phyloP scores from a whole-genome alignment of 805 yeast genomes.

The Maudiozyma serrabonitensis region DNA sequence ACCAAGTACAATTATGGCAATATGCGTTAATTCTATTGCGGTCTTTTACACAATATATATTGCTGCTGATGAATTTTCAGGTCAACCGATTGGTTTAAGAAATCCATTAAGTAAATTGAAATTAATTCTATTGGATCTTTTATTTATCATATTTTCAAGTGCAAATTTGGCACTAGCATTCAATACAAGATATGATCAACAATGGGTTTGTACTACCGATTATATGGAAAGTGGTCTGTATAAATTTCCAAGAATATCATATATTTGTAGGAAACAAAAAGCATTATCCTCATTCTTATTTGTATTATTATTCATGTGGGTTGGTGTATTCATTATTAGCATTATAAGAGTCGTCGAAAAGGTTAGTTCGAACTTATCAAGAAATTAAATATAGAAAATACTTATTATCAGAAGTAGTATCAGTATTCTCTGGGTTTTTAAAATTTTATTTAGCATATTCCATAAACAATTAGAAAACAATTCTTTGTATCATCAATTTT shows the following conservation, averaged over 20 bases:
- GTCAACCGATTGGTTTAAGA: slow-evolving; percentile 85
- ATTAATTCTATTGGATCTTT: slow-evolving; percentile 68
- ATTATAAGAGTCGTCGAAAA: slow-evolving; percentile 72
- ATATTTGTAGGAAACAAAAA: slow-evolving; percentile 69
- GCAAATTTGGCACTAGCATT: slow-evolving; percentile 83
- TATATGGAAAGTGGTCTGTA: slow-evolving; percentile 2
- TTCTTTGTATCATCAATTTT: neutral
- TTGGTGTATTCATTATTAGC: slow-evolving; percentile 73
- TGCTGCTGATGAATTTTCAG: slow-evolving; percentile 83
- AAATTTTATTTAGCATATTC: neutral
- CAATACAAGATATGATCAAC: slow-evolving; percentile 66
- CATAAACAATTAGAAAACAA: neutral
- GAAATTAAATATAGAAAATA: neutral
- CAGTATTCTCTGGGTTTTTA: neutral
- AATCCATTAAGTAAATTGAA: slow-evolving; percentile 76
- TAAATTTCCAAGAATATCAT: slow-evolving; percentile 29
- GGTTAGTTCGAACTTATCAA: slow-evolving; percentile 28
- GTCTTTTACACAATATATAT: slow-evolving; percentile 69
- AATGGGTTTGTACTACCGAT: slow-evolving; percentile 61
- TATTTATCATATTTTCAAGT: slow-evolving; percentile 80
- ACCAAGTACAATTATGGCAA: slow-evolving; percentile 88
- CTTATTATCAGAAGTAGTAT: neutral
- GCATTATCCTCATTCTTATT: slow-evolving; percentile 74
- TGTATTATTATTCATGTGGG: slow-evolving; percentile 71
- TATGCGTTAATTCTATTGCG: slow-evolving; percentile 74